phyloP scores from a whole-genome alignment of 1,139 yeast genomes.

The Barnettozyma hawaiiensis region DNA sequence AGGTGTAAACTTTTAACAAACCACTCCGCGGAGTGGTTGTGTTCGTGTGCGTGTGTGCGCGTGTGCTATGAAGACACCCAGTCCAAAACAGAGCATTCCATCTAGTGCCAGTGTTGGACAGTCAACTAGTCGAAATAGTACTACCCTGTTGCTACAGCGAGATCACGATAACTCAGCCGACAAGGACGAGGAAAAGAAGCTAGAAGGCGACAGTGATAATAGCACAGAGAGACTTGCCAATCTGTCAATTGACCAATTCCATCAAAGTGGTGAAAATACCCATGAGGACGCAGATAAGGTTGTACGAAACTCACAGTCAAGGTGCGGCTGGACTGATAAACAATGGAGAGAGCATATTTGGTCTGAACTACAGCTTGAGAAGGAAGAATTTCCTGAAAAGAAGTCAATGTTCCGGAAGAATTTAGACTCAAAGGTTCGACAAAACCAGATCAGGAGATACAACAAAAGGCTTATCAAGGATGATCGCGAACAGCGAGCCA shows the following conservation, averaged over 20 bases:
- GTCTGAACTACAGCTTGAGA: neutral
- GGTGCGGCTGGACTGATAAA: no score
- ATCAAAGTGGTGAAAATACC: neutral
- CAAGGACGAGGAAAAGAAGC: neutral
- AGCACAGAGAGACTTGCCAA: conserved; percentile 1
- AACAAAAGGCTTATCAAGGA: conserved; percentile 12
- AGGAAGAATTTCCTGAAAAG: conserved; percentile 9
- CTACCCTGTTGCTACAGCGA: neutral
- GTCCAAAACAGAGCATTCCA: neutral
- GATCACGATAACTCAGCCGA: no score
- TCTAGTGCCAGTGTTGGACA: neutral
- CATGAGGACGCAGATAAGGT: neutral
- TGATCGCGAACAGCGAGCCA: conserved; percentile 10
- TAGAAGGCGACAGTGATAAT: conserved; percentile 1
- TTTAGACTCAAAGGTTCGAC: conserved; percentile 15
- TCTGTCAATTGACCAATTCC: conserved; percentile 7
- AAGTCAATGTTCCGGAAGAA: conserved; percentile 15
- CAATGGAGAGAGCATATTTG: no score
- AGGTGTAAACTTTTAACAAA: no score
- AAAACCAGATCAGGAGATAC: conserved; percentile 14
- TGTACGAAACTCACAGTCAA: neutral
- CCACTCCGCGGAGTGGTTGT: no score
- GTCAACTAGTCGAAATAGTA: neutral
- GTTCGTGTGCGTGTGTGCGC: no score
- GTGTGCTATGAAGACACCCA: no score